Evolutionary conservation across 352 stramenopile species (phyloP).

Genomic region (Globisporangium uncinulatum): DNA sequence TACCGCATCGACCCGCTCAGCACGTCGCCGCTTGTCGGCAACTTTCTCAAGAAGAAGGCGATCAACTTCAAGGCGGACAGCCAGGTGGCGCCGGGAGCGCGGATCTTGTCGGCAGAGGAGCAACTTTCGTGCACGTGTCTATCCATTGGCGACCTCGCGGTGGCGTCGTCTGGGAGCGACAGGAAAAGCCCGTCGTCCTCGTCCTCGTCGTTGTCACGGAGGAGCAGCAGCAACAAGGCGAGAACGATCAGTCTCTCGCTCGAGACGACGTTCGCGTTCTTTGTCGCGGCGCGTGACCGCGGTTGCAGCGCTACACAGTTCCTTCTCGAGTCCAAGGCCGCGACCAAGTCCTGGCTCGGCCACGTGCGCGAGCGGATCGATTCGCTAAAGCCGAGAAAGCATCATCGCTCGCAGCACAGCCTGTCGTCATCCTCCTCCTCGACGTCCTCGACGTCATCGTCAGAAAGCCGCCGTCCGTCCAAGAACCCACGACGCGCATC

Average conservation of each 20-base stretch:
- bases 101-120: conserved; percentile 63
- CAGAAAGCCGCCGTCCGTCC: background rate
- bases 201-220: too few relatives aligned
- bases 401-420: conserved; percentile 25
- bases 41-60: conserved; percentile 53
- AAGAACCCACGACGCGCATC: conserved; percentile 10
- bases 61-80: conserved; percentile 85
- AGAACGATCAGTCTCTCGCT: conserved; percentile 83
- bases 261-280: conserved; percentile 83
- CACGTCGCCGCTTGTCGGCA: conserved; percentile 60
- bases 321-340: conserved; percentile 53
- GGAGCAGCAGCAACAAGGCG: too few relatives aligned
- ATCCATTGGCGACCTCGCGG: conserved; percentile 61
- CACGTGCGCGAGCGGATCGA: conserved; percentile 57
- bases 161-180: conserved; percentile 25
- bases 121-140: conserved; percentile 74
- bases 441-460: conserved; percentile 9
- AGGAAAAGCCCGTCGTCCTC: too few relatives aligned
- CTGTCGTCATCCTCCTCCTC: background rate
- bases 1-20: conserved; percentile 64
- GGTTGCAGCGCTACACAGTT: conserved; percentile 40
- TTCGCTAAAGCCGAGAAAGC: conserved; percentile 57
- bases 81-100: conserved; percentile 56
- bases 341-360: conserved; percentile 54
- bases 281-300: conserved; percentile 69